These are phyloP conservation scores for Pleurotus ostreatus DNA, from an alignment of 768 basidiomycete genomes.

Conservation along the genomic window DNA sequence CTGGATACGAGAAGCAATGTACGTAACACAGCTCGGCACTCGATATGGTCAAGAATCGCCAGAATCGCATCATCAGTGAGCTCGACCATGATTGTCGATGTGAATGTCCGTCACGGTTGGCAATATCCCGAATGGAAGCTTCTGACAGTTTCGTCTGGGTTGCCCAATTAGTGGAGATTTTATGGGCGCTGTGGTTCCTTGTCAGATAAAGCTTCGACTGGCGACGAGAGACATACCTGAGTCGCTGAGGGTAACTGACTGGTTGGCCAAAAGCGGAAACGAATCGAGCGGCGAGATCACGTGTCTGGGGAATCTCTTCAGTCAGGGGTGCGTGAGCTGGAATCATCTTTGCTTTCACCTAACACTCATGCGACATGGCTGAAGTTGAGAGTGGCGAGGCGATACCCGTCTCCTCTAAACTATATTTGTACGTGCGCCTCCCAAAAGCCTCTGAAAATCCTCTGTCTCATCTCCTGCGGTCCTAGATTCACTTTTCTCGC, in stretches of 20 bases:
- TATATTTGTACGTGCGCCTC: neutral
- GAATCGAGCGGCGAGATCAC: neutral
- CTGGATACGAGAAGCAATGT: no score
- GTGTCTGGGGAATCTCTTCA: neutral
- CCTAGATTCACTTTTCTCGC: constrained; percentile 6
- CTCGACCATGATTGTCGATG: no score
- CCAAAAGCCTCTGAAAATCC: neutral
- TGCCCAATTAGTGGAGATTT: no score
- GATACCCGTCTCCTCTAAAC: neutral
- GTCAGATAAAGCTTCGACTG: neutral
- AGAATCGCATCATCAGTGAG: no score
- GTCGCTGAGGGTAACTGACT: neutral
- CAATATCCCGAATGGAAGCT: no score
- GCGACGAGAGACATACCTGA: neutral
- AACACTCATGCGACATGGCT: neutral
- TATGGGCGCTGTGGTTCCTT: no score
- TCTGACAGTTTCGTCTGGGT: no score
- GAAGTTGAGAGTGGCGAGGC: neutral
- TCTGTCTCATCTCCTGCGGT: neutral
- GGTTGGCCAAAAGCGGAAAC: neutral
- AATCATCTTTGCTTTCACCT: neutral
- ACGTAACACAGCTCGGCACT: no score
- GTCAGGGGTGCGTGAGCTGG: neutral
- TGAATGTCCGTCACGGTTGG: no score
- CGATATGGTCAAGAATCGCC: no score